Percentiles rank a stretch among this genome's conserved stretches.
Conservation (phyloP, 768 basidiomycete genomes). For the Suillus discolor region DNA sequence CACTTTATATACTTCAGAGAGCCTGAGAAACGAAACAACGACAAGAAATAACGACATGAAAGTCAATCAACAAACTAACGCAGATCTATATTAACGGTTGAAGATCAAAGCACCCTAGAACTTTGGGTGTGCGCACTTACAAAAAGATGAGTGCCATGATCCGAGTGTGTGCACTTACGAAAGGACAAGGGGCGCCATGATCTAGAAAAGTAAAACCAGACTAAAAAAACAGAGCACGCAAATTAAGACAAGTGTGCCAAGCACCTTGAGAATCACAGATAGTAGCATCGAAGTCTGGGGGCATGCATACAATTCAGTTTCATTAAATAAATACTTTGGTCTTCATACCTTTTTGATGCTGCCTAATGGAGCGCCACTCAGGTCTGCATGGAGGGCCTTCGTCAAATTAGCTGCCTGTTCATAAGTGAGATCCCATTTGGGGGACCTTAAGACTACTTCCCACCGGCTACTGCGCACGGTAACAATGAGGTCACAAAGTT, state of each 20-base stretch:
- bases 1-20: too few relatives aligned
- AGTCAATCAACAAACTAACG: neutral
- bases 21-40: neutral
- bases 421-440: constrained; percentile 1
- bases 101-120: neutral
- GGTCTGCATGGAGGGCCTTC: constrained; percentile 5
- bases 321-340: neutral
- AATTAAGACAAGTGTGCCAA: neutral
- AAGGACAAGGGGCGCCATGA: neutral
- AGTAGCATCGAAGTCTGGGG: neutral
- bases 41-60: neutral
- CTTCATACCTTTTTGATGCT: neutral
- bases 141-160: too few relatives aligned
- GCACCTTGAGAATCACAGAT: neutral
- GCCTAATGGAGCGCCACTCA: neutral
- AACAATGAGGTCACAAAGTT: neutral
- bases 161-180: neutral
- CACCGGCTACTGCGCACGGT: neutral
- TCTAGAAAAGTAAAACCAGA: neutral
- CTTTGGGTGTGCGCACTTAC: too few relatives aligned
- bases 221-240: neutral
- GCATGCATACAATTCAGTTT: neutral
- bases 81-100: neutral
- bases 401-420: constrained; percentile 11
- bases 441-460: neutral